Base-by-base conservation (phyloP, 1,284 basidiomycete genomes). In the Polyporus tsugae region DNA sequence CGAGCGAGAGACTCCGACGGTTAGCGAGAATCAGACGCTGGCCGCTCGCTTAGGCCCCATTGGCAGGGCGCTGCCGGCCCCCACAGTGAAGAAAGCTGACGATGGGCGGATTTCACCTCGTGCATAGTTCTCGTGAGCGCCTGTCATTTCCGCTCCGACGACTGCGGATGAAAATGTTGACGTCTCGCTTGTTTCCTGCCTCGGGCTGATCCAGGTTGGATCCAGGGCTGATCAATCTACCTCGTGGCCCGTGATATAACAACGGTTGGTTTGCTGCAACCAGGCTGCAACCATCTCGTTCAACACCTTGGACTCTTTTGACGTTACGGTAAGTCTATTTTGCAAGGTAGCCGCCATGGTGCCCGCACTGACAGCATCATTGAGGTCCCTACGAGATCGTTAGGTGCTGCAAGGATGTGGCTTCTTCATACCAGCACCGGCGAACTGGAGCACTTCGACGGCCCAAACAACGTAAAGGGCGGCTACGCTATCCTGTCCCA, bases 401-500 rank as follows among this genome's bases (percentile, higher is more conserved):
- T 10, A 46, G 52, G 52, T 33, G 1, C 15, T 17, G 25, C n/a
- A 6, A 38, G 33, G 35, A 70, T 72, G 71, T 70, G 71, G 71
- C 63, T 72, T 2, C 58, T 72, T 10, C 68, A 49, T 42, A 72
- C 71, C 1, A 63, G 64, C 46, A 65, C 61, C 7, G 71, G 66
- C 7, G 64, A 67, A 36, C 66, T 72, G n/a, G 42, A 64, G 46
- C 57, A 70, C 33, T 72, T 70, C 64, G 66, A 70, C 64, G 63
- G 71, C 19, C 68, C 68, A 2, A 19, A 58, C 59, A 64, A 72
- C 25, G 71, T 70, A 10, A 64, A 64, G 13, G 64, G 66, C 5
- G 71, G 71, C n/a, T 72, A 72, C 49, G 71, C 71, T 36, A 69
- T 70, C 53, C 64, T 72, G 22, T 72, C 71, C 13, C 71, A 72